Percentiles rank a stretch among this genome's conserved stretches.
phyloP scores from a whole-genome alignment of 2,329 filamentous ascomycete genomes.

The Aspergillus sojae region DNA sequence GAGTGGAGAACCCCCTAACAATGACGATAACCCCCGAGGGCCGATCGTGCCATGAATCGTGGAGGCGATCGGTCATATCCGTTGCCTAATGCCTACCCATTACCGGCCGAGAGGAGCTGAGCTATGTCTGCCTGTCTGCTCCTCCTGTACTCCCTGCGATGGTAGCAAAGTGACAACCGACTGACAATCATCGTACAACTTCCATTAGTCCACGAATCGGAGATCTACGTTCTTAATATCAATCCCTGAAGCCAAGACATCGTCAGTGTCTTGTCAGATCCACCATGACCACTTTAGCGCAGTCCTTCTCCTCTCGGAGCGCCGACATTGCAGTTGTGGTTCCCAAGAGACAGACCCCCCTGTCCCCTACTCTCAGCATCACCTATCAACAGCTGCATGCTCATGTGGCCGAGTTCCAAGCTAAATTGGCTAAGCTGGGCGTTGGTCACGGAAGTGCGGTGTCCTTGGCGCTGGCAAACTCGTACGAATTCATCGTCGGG shows the following conservation, averaged over 20 bases:
- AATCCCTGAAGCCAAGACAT: constrained; percentile 17
- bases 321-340: constrained; percentile 70
- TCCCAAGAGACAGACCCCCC: constrained; percentile 63
- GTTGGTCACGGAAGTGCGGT: constrained; percentile 71
- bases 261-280: background rate
- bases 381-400: constrained; percentile 69
- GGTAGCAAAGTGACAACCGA: background rate
- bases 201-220: background rate
- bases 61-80: background rate
- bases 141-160: background rate
- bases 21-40: background rate
- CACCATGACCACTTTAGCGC: constrained; percentile 60
- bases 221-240: background rate
- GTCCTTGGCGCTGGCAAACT: constrained; percentile 81
- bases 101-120: background rate
- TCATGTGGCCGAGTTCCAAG: constrained; percentile 72
- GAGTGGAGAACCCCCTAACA: background rate
- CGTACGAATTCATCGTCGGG: constrained; percentile 83
- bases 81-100: background rate
- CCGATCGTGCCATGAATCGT: background rate
- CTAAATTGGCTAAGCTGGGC: constrained; percentile 74
- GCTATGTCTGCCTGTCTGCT: background rate
- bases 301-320: constrained; percentile 57
- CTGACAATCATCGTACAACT: background rate
- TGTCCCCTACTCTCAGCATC: constrained; percentile 65